Base-by-base conservation (phyloP, 2,329 filamentous ascomycete genomes). In the Aspergillus puulaauensis region DNA sequence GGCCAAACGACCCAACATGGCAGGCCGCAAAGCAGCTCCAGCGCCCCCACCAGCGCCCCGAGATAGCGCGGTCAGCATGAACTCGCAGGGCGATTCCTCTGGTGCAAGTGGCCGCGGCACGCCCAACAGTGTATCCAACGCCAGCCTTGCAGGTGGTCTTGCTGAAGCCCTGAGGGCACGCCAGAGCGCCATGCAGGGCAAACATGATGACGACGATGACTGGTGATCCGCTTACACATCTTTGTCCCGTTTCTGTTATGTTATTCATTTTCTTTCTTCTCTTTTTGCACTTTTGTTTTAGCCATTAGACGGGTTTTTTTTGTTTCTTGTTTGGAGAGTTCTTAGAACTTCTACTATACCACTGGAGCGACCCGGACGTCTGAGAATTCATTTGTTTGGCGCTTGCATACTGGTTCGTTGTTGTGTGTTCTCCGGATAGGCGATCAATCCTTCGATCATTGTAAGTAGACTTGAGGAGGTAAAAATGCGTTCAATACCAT, bases 141-240 rank as follows among this genome's bases (percentile, higher is more conserved):
- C 87, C 14, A 90, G 87, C 71, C 72, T 91, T 60, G 87, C 85
- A 3, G 89, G 88, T 49, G 90, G 89, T 46, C 76, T 95, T 64
- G 90, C 90, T 2, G 90, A 93, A 71, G 90, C 90, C n/a, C 77
- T 95, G 66, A 79, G 90, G 66, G 88, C 89, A 44, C 82, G 90
- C 66, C 89, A 93, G 78, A 86, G 85, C 63, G 89, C 88, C 6
- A 91, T 91, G 87, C 86, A 87, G 46, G 85, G 83, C 68, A 85
- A 85, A 73, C 80, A 84, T 56, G 83, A 87, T 19, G 86, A 56
- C 40, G 54, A 56, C 23, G 87, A 89, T 63, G 86, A 90, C 69
- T 90, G 87, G 87, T 90, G 76, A 69, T 69, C 53, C 62, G 48
- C 31, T 58, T 46, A 14, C 14, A 14, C 14, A 3, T 51, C 44